Evolutionary conservation across 164 flowering plant genomes (phyloP), one percentile per base, ranked within the genome.

Genomic region (Protea cynaroides): DNA sequence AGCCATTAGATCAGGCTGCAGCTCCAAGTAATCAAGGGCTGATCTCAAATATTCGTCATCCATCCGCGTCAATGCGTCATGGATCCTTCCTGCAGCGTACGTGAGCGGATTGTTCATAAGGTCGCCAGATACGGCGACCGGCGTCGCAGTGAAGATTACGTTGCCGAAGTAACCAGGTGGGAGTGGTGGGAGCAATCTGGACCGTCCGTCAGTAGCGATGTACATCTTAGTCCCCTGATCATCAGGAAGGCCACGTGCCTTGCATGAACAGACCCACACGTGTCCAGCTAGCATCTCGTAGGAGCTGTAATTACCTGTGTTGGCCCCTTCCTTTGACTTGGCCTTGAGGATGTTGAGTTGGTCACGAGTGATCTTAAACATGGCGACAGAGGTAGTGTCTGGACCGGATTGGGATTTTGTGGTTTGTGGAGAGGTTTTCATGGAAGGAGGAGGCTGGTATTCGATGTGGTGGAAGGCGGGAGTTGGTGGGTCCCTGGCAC

Each of bases 21-120:
- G 40, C 73, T 87, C 93, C 24, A 89, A 59, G 74, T 82, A 86
- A 69, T 87, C 91, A 0, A 89, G 71, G 19, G 89, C 96, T 4
- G 96, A 89, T 65, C 86, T 79, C 25, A 89, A 36, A 57, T 87
- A 87, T 12, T 80, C 83, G 9, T 83, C 64, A 61, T 89, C 85
- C 84, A 82, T 82, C 19, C 76, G 57, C 4, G 23, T 81, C 77
- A 84, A 61, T 3, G 81, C 80, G 4, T 76, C 80, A 25, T 76
- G 82, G 34, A 87, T 82, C 50, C 13, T 51, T 2, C 78, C 58
- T 0, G 87, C 89, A 1, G 82, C 76, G 50, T 75, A 76, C 67
- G 74, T 75, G 15, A 75, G 51, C 8, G 84, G 85, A 23, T 76
- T 82, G 2, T 80, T 68, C 12, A 13, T 17, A 8, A 80, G 67